Percentiles rank a stretch among this genome's conserved stretches.
phyloP scores from a whole-genome alignment of 1,284 basidiomycete genomes.

The Polyporus tsugae region DNA sequence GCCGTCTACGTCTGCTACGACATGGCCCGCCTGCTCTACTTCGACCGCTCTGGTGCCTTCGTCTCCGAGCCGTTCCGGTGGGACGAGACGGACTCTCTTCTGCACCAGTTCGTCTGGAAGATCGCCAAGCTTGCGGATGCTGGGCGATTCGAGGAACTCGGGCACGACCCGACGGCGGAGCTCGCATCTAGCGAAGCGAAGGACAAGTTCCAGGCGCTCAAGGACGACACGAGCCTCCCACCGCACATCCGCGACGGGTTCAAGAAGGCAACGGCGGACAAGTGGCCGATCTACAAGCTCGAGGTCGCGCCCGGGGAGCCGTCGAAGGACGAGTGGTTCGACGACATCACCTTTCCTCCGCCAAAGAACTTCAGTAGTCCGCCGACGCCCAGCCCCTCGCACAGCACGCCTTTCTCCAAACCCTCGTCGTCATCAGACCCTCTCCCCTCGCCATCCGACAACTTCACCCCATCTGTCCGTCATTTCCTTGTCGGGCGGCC shows the following conservation, averaged over 20 bases:
- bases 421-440: neutral
- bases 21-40: slow-evolving; percentile 14
- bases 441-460: neutral
- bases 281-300: slow-evolving; percentile 8
- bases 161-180: slow-evolving; percentile 25
- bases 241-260: neutral
- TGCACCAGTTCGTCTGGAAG: slow-evolving; percentile 26
- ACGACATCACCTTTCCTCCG: neutral
- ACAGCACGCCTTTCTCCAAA: neutral
- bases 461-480: neutral
- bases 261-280: neutral
- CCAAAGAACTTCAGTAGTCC: neutral
- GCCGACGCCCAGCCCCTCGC: neutral
- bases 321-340: slow-evolving; percentile 1
- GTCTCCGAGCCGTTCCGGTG: slow-evolving; percentile 21
- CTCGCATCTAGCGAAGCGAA: neutral
- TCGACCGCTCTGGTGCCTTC: slow-evolving; percentile 18
- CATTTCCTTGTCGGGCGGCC: slow-evolving; percentile 14
- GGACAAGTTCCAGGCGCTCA: neutral
- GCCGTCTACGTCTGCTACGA: neutral
- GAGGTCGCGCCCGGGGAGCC: neutral
- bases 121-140: slow-evolving; percentile 14
- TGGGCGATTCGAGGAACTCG: slow-evolving; percentile 9
- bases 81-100: neutral
- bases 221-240: neutral